Percentiles rank a stretch among this genome's conserved stretches.
Conservation (phyloP, 208 protist genomes). For the Leishmania martiniquensis region DNA sequence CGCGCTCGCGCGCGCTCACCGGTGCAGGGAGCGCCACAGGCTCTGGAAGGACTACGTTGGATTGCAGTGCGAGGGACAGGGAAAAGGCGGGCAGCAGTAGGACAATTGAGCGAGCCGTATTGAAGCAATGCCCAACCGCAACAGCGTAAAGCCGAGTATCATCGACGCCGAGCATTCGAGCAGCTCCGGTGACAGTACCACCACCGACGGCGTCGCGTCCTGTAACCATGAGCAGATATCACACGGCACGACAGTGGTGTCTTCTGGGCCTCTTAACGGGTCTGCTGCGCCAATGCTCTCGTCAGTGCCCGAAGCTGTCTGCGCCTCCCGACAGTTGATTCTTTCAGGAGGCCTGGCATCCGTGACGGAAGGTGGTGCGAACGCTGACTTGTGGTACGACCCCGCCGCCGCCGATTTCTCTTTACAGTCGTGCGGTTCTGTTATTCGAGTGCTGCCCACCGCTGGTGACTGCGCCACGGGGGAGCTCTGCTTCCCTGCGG, state of each 20-base stretch:
- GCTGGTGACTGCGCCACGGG: not conserved
- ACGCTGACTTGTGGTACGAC: constrained; percentile 20
- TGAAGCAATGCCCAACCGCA: constrained; percentile 7
- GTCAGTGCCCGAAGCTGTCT: constrained; percentile 2
- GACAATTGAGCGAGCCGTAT: not conserved
- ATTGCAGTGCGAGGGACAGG: not conserved
- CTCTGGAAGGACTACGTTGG: not conserved
- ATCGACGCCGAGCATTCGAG: constrained; percentile 17
- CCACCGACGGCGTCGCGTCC: constrained; percentile 4
- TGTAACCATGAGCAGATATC: constrained; percentile 8
- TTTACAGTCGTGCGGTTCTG: constrained; percentile 3
- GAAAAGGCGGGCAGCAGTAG: not conserved
- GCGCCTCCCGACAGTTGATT: constrained; percentile 3
- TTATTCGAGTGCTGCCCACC: constrained; percentile 25
- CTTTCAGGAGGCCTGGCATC: not conserved
- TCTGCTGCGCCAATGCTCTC: constrained; percentile 13
- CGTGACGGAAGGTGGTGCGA: not conserved
- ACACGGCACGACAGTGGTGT: not conserved
- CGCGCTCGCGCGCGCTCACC: not conserved
- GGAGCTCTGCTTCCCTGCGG: not conserved
- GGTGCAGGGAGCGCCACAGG: not conserved
- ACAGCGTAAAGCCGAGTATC: constrained; percentile 3
- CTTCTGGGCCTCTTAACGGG: not conserved
- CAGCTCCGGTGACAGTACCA: constrained; percentile 11
- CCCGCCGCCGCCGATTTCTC: constrained; percentile 11